Percentiles rank a stretch among this genome's conserved stretches.
phyloP scores from a whole-genome alignment of 495 filamentous ascomycete species.

The Aspergillus ostianus region DNA sequence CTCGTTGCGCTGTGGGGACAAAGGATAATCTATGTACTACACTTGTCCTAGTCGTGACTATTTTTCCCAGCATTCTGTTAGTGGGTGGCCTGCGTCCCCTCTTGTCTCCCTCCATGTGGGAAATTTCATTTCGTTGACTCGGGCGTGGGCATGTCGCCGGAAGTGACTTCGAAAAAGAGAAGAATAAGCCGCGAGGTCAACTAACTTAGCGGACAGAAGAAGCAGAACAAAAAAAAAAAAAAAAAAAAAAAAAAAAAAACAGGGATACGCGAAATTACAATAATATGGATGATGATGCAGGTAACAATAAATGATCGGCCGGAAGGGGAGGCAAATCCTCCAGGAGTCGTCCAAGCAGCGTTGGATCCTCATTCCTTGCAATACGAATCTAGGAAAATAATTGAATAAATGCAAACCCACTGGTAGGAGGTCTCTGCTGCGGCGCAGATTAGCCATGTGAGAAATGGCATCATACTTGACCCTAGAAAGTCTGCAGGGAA shows the following conservation, averaged over 20 bases:
- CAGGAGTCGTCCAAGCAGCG: neutral
- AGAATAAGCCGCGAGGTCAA: neutral
- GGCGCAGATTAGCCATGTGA: neutral
- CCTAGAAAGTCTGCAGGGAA: neutral
- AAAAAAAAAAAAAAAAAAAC: too few relatives aligned
- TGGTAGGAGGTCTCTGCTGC: neutral
- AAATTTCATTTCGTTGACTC: neutral
- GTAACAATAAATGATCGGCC: neutral
- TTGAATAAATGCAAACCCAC: neutral
- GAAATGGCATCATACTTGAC: neutral
- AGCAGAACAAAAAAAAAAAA: too few relatives aligned
- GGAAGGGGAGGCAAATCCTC: neutral
- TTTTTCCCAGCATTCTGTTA: too few relatives aligned
- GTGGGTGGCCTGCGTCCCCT: neutral
- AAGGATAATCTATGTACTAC: neutral
- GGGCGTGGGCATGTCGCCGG: too few relatives aligned
- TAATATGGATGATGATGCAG: neutral
- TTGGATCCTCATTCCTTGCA: neutral
- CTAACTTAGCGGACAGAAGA: too few relatives aligned
- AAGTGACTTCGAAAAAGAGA: too few relatives aligned
- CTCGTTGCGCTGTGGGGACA: neutral
- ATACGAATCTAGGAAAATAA: neutral
- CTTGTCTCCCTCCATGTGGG: neutral
- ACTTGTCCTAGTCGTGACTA: too few relatives aligned
- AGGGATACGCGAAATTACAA: too few relatives aligned